A percentile compares a stretch with the other conserved stretches of the same genome.
Conservation (phyloP, 306 rosid genomes). For the Sesbania bispinosa region DNA sequence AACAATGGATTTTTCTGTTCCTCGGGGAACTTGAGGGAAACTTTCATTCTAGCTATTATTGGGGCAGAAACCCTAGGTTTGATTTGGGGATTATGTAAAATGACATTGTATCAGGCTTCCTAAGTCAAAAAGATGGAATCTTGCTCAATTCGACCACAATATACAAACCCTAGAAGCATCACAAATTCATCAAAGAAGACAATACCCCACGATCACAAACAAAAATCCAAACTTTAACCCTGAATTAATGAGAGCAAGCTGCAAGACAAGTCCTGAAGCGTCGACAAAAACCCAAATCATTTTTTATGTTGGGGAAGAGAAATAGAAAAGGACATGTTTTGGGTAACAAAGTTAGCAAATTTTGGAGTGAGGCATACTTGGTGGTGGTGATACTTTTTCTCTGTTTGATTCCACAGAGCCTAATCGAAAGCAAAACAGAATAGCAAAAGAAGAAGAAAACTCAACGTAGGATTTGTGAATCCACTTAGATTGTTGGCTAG, state of each 20-base stretch:
- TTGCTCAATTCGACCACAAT: too few relatives aligned
- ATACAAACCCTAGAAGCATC: slow-evolving; percentile 16
- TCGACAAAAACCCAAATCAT: slow-evolving; percentile 16
- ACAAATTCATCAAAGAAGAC: slow-evolving; percentile 5
- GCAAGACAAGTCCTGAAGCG: slow-evolving; percentile 9
- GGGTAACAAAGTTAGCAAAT: slow-evolving; percentile 32
- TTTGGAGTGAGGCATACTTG: slow-evolving; percentile 38
- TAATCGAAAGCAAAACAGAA: too few relatives aligned
- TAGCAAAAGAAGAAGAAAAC: too few relatives aligned
- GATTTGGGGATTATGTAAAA: too few relatives aligned
- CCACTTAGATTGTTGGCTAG: too few relatives aligned
- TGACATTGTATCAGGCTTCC: not conserved
- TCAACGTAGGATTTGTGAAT: too few relatives aligned
- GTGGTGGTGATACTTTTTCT: slow-evolving; percentile 30
- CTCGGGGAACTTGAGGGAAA: too few relatives aligned
- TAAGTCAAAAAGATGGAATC: slow-evolving; percentile 7
- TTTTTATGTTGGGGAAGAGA: slow-evolving; percentile 2
- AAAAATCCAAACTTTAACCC: slow-evolving; percentile 19
- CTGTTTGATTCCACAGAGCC: too few relatives aligned
- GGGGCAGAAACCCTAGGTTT: too few relatives aligned
- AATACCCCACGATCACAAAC: slow-evolving; percentile 17
- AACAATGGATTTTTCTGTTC: too few relatives aligned
- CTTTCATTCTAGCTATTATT: too few relatives aligned
- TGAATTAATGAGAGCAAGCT: slow-evolving; percentile 22
- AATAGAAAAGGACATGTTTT: slow-evolving; percentile 28